Conservation (phyloP, 78 protist species). For the Emiliania huxleyi region DNA sequence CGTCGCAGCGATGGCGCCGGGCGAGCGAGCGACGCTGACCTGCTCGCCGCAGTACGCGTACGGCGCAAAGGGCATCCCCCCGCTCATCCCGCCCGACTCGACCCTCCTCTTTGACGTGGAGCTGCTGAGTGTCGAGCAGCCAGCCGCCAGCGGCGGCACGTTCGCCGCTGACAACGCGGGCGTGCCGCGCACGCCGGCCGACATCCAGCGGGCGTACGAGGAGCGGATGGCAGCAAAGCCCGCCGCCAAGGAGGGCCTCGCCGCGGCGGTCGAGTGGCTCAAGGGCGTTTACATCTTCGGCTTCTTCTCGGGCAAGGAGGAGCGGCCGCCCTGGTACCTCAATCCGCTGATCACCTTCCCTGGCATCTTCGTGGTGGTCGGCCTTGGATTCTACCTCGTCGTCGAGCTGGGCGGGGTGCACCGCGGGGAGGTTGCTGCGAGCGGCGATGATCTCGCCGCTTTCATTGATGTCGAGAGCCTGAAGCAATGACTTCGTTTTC, state of each 20-base stretch:
- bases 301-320: background rate
- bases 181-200: background rate
- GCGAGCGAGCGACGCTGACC: constrained; percentile 42
- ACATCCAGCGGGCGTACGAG: background rate
- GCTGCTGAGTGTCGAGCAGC: background rate
- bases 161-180: background rate
- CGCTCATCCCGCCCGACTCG: constrained; percentile 49
- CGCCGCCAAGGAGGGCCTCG: background rate
- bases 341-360: constrained; percentile 27
- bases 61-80: constrained; percentile 45
- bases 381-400: background rate
- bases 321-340: constrained; percentile 26
- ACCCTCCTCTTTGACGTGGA: constrained; percentile 52
- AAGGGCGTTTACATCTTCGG: background rate
- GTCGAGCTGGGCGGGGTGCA: background rate
- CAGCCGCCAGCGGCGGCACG: background rate
- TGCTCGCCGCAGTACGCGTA: constrained; percentile 45
- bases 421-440: background rate
- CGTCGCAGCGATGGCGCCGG: constrained; percentile 38
- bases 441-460: background rate
- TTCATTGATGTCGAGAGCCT: background rate
- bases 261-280: background rate
- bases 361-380: background rate
- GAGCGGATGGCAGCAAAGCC: background rate
- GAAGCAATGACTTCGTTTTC: background rate